phyloP scores from a whole-genome alignment of 768 basidiomycete genomes.

The Mycena polygramma region DNA sequence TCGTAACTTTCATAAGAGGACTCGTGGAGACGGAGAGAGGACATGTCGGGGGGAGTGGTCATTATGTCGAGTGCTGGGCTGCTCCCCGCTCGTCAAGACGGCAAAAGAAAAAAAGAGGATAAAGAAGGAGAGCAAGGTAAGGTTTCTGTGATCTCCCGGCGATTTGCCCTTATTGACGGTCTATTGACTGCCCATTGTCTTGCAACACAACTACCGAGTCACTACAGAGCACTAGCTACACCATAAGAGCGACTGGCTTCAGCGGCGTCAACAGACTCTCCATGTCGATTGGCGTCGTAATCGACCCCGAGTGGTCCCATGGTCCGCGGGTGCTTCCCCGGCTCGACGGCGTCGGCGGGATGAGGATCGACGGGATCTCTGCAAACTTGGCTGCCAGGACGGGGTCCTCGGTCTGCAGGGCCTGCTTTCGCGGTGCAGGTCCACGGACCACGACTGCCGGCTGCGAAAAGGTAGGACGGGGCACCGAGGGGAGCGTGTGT shows the following conservation, averaged over 20 bases:
- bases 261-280: slow-evolving; percentile 60
- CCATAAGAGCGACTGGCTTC: slow-evolving; percentile 57
- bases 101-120: slow-evolving; percentile 41
- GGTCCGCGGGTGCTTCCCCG: slow-evolving; percentile 57
- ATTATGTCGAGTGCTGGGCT: slow-evolving; percentile 61
- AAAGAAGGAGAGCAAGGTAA: slow-evolving; percentile 34
- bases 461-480: slow-evolving; percentile 64
- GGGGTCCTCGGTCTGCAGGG: slow-evolving; percentile 41
- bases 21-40: slow-evolving; percentile 86
- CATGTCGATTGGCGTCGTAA: slow-evolving; percentile 59
- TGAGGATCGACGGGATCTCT: slow-evolving; percentile 33
- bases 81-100: slow-evolving; percentile 50
- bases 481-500: slow-evolving; percentile 77
- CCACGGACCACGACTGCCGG: slow-evolving; percentile 43
- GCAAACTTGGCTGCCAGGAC: slow-evolving; percentile 40
- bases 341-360: slow-evolving; percentile 32
- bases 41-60: slow-evolving; percentile 88
- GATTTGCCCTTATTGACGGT: not conserved
- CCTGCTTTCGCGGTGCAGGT: slow-evolving; percentile 38
- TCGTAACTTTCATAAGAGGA: slow-evolving; percentile 80
- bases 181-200: too few relatives aligned
- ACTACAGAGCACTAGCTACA: slow-evolving; percentile 7
- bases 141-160: not conserved
- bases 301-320: slow-evolving; percentile 69
- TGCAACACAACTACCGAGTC: not conserved